Base-by-base conservation (phyloP, 1,284 basidiomycete species). In the Laetiporus sulphureus region DNA sequence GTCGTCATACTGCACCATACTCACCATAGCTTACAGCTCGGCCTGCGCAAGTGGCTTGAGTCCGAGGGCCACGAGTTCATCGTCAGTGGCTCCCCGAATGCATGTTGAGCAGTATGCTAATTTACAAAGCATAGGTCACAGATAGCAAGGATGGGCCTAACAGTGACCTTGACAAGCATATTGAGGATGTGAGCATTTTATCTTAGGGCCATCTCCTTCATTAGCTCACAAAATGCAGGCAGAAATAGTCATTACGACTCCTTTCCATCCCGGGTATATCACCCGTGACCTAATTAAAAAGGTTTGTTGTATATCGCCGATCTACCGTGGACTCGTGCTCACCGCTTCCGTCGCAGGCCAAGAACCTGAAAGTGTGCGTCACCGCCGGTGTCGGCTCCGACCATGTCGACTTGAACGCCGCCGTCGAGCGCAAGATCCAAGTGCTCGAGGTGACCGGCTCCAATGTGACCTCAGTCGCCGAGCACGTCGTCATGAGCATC, bases 371-470 rank as follows among this genome's bases (percentile, higher is more conserved):
- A 69, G 67, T 95, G 49, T 91, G 87, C 58, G 77, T 96, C 56
- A 96, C 92, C 10, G 92, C 93, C 40, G 93, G 93, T 66, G 92
- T 96, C 36, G 92, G 91, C 12, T 92, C 89, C 23, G 92, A 95
- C 68, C 89, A 91, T 67, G 81, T 95, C 56, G 91, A 96, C 62
- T 75, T 96, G 40, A 83, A 94, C 59, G 87, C 87, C 19, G 88
- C 90, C 38, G 91, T 91, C 59, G 77, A 90, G 62, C 73, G 76
- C 54, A 75, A 77, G 50, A 81, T 95, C 55, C 83, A 91, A 56
- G 92, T 59, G 27, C 48, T 57, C 41, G 53, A 62, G 47, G 60
- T 62, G 38, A 54, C 61, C 31, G 61, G 61, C 35, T 63, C 61
- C 25, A 92, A 92, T 58, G 87, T 94, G 53, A 82, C 87, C 37